These are phyloP conservation scores for Fusarium devonianum DNA, from an alignment of 2,329 filamentous ascomycete genomes.

Conservation along the genomic window DNA sequence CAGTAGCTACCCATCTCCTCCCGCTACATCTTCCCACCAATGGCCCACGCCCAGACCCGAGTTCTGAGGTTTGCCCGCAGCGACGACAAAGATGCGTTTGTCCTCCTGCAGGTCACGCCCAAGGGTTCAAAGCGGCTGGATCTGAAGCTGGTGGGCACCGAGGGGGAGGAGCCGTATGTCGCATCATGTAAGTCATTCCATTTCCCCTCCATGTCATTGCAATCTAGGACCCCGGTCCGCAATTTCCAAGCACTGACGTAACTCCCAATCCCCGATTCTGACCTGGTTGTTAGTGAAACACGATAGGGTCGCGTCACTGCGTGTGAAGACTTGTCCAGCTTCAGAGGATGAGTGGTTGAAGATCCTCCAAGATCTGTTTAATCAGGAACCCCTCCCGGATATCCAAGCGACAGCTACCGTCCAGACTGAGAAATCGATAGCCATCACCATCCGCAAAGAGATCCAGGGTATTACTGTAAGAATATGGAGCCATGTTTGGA, in stretches of 20 bases:
- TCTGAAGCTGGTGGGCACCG: slow-evolving; percentile 72
- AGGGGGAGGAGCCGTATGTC: slow-evolving; percentile 68
- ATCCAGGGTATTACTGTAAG: slow-evolving; percentile 73
- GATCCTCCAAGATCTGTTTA: slow-evolving; percentile 65
- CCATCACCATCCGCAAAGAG: slow-evolving; percentile 69
- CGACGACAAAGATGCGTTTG: slow-evolving; percentile 58
- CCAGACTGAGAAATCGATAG: slow-evolving; percentile 58
- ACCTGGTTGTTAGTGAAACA: slow-evolving; percentile 59
- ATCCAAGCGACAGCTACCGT: slow-evolving; percentile 69
- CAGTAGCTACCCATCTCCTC: slow-evolving; percentile 1
- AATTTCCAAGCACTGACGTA: slow-evolving; percentile 29
- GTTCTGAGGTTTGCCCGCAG: slow-evolving; percentile 68
- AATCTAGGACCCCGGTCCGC: slow-evolving; percentile 26
- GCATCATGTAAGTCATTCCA: slow-evolving; percentile 59
- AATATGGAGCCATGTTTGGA: slow-evolving; percentile 16
- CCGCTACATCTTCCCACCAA: slow-evolving; percentile 18
- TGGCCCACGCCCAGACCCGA: slow-evolving; percentile 33
- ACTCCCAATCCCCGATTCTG: slow-evolving; percentile 30
- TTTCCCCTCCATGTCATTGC: slow-evolving; percentile 21
- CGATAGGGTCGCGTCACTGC: slow-evolving; percentile 59
- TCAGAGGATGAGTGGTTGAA: slow-evolving; percentile 71
- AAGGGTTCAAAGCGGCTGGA: slow-evolving; percentile 63
- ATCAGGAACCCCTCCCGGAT: slow-evolving; percentile 58
- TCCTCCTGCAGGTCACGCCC: slow-evolving; percentile 67
- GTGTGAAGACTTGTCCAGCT: slow-evolving; percentile 61